Percentiles rank a stretch among this genome's conserved stretches.
Conservation (phyloP, 2,329 filamentous ascomycete genomes). For the Cercospora beticola region DNA sequence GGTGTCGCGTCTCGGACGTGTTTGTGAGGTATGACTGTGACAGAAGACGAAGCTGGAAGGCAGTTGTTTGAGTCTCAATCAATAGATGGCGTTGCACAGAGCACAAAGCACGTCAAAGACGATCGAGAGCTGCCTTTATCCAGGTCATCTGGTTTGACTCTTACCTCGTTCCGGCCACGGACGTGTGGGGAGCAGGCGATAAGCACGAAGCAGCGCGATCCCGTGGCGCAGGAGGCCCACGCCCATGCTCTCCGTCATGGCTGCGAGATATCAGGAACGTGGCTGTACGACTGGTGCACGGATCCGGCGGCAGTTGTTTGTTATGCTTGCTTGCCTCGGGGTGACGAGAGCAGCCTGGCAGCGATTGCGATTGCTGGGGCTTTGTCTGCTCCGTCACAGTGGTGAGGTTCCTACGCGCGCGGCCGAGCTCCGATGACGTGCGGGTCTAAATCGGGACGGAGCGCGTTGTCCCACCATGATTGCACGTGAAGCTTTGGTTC, state of each 20-base stretch:
- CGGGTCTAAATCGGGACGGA: constrained; percentile 16
- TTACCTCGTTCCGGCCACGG: constrained; percentile 11
- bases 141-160: constrained; percentile 15
- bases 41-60: not conserved
- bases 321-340: constrained; percentile 13
- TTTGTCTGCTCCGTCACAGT: constrained; percentile 7
- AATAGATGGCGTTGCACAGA: constrained; percentile 15
- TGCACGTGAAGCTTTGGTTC: constrained; percentile 21
- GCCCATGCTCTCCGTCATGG: constrained; percentile 17
- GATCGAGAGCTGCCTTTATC: constrained; percentile 16
- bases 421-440: constrained; percentile 13
- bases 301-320: constrained; percentile 9
- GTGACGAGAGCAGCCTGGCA: not conserved
- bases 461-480: constrained; percentile 9
- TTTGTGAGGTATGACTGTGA: constrained; percentile 4
- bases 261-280: constrained; percentile 19
- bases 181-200: constrained; percentile 19
- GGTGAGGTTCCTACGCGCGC: constrained; percentile 12
- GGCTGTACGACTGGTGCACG: constrained; percentile 15
- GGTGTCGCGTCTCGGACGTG: constrained; percentile 11
- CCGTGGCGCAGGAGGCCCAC: constrained; percentile 14
- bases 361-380: constrained; percentile 8
- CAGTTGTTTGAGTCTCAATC: constrained; percentile 9
- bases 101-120: constrained; percentile 26
- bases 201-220: constrained; percentile 9